Conservation (phyloP, 768 basidiomycete species). For the Pulveroboletus sp. region DNA sequence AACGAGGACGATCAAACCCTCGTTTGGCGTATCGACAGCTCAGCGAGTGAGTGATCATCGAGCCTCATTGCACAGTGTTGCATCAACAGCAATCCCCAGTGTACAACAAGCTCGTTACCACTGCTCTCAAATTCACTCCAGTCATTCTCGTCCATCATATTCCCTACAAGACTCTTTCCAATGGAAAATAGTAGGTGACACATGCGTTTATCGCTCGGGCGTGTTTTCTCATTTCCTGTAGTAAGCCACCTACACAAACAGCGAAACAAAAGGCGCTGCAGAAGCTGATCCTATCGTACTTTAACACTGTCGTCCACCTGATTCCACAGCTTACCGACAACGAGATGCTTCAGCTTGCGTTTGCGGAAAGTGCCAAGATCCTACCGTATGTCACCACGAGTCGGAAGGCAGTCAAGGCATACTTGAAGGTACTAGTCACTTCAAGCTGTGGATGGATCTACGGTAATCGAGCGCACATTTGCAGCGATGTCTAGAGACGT, state of each 20-base stretch:
- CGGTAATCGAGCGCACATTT: neutral
- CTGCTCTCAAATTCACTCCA: slow-evolving; percentile 85
- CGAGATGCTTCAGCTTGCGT: slow-evolving; percentile 60
- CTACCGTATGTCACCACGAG: slow-evolving; percentile 84
- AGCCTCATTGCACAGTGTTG: neutral
- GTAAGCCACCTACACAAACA: slow-evolving; percentile 81
- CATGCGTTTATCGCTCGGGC: neutral
- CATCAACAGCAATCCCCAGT: slow-evolving; percentile 43
- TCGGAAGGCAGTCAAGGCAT: slow-evolving; percentile 78
- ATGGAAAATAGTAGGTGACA: slow-evolving; percentile 77
- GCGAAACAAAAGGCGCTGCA: slow-evolving; percentile 79
- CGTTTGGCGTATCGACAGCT: slow-evolving; percentile 84
- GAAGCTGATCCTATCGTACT: slow-evolving; percentile 84
- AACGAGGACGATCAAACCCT: slow-evolving; percentile 77
- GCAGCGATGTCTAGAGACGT: slow-evolving; percentile 77
- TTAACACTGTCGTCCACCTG: slow-evolving; percentile 79
- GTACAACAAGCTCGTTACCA: slow-evolving; percentile 90
- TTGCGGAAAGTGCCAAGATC: slow-evolving; percentile 83
- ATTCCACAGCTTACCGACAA: slow-evolving; percentile 70
- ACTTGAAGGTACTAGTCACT: slow-evolving; percentile 70
- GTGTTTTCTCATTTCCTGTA: slow-evolving; percentile 29
- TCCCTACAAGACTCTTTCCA: slow-evolving; percentile 76
- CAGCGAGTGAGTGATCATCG: slow-evolving; percentile 34
- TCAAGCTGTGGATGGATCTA: neutral
- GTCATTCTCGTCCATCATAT: slow-evolving; percentile 82